phyloP scores from a whole-genome alignment of 495 filamentous ascomycete species.

The Penicillium argentinense region DNA sequence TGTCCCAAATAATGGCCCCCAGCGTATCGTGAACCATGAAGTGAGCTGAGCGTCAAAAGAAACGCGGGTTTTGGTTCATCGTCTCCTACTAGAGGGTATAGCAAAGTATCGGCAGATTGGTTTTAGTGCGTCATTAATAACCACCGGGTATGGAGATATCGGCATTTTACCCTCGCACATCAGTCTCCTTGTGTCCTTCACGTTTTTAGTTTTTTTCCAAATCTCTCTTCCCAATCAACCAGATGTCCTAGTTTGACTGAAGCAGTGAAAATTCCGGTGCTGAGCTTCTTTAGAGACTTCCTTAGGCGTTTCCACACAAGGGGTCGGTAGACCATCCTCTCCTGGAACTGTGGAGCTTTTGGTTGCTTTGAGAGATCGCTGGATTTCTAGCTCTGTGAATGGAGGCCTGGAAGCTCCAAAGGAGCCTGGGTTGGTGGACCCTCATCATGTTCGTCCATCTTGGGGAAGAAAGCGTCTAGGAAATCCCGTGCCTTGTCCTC shows the following conservation, averaged over 20 bases:
- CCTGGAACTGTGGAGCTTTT: slow-evolving; percentile 24
- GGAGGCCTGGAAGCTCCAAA: slow-evolving; percentile 16
- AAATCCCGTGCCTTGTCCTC: slow-evolving; percentile 23
- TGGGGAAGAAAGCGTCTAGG: slow-evolving; percentile 27
- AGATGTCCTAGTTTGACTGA: slow-evolving; percentile 17
- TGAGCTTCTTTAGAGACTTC: slow-evolving; percentile 12
- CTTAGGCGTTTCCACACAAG: slow-evolving; percentile 22
- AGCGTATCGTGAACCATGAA: too few relatives aligned
- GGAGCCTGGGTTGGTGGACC: not conserved
- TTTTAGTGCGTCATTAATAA: too few relatives aligned
- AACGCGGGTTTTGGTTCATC: too few relatives aligned
- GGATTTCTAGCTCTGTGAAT: slow-evolving; percentile 24
- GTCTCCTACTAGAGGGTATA: too few relatives aligned
- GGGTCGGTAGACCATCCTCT: slow-evolving; percentile 21
- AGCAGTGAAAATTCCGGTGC: slow-evolving; percentile 1
- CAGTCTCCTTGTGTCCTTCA: too few relatives aligned
- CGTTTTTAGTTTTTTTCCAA: too few relatives aligned
- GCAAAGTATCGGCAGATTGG: too few relatives aligned
- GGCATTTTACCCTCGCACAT: too few relatives aligned
- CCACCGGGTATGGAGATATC: too few relatives aligned
- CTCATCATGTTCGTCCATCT: slow-evolving; percentile 13
- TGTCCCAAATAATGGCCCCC: too few relatives aligned
- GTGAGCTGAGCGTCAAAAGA: too few relatives aligned
- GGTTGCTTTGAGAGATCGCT: slow-evolving; percentile 16
- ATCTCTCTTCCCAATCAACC: too few relatives aligned